phyloP scores from a whole-genome alignment of 1,284 basidiomycete species.

The Vanrija sp. region DNA sequence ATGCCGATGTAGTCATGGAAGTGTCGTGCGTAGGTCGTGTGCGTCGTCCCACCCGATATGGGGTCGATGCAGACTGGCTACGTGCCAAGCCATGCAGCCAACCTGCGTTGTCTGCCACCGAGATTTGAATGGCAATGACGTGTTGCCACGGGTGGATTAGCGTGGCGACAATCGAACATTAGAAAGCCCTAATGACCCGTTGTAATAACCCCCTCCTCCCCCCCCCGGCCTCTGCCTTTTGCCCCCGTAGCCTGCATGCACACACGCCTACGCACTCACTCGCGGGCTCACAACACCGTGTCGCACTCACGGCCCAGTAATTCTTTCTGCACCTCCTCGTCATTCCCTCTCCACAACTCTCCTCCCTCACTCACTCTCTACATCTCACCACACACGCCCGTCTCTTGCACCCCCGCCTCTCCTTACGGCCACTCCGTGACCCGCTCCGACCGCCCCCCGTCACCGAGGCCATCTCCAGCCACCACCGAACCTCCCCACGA shows the following conservation, averaged over 20 bases:
- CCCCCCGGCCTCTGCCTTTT: too few species aligned
- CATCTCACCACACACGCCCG: background rate
- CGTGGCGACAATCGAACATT: too few species aligned
- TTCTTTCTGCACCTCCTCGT: background rate
- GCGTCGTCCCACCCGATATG: too few species aligned
- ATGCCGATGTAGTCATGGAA: too few species aligned
- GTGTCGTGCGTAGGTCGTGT: too few species aligned
- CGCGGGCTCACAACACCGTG: background rate
- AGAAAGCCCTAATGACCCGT: too few species aligned
- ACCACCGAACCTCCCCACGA: background rate
- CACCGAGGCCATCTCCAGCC: background rate
- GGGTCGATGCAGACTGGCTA: too few species aligned
- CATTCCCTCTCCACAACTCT: background rate
- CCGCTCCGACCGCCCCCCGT: background rate
- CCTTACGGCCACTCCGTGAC: background rate
- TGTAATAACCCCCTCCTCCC: too few species aligned
- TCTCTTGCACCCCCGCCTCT: background rate
- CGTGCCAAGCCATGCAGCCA: background rate
- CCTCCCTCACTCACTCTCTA: background rate
- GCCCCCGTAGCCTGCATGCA: too few species aligned
- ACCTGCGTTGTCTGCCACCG: background rate
- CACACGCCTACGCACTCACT: too few species aligned
- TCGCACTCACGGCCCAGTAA: background rate
- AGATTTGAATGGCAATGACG: background rate
- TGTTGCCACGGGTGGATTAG: background rate